Evolutionary conservation across 2,329 filamentous ascomycete genomes (phyloP), one percentile per base, ranked within the genome.

Genomic region (Leptoxyphium fumago): DNA sequence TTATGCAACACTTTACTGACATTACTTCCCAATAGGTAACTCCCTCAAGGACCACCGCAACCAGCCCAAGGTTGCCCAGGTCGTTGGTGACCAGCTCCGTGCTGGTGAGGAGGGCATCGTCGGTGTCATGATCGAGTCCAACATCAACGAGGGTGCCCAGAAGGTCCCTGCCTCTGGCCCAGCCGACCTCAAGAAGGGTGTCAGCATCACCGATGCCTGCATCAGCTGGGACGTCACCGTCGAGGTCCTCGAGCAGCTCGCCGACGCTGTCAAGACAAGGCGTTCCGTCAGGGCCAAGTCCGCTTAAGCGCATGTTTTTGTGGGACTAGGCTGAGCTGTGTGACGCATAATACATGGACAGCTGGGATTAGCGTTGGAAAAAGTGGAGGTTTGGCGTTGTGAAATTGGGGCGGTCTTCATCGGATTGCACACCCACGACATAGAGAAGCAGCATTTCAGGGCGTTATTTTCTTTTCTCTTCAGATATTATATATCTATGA

Each of bases 111-210:
- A 77, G 46, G 81, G 78, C 51, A 94, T 98, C 56, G 77, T 96
- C 52, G 91, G 88, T 62, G 86, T 96, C 60, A 98, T 98, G 89
- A 94, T 98, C 56, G 89, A 98, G 72, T 94, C 86, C 60, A 89
- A 96, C 68, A 89, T 96, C 72, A 79, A 89, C 64, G 91, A 94
- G 68, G 80, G 77, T 56, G 66, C 64, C 58, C 68, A 72, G 52
- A 94, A 94, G 71, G 84, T 94, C 1, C 86, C 87, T 1, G 64
- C 79, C 1, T 85, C 93, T 64, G 89, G 88, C 8, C 82, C 83
- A 7, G 63, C 77, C 1, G 83, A 66, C 7, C 73, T 95, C 42
- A 84, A 87, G 72, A 86, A 84, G 67, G 88, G 88, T 53, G 83
- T 95, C 58, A 89, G 82, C 64, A 95, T 95, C 66, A 95, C 88